Percentiles rank a stretch among this genome's conserved stretches.
phyloP scores from a whole-genome alignment of 768 basidiomycete genomes.

The Phaffia australis region DNA sequence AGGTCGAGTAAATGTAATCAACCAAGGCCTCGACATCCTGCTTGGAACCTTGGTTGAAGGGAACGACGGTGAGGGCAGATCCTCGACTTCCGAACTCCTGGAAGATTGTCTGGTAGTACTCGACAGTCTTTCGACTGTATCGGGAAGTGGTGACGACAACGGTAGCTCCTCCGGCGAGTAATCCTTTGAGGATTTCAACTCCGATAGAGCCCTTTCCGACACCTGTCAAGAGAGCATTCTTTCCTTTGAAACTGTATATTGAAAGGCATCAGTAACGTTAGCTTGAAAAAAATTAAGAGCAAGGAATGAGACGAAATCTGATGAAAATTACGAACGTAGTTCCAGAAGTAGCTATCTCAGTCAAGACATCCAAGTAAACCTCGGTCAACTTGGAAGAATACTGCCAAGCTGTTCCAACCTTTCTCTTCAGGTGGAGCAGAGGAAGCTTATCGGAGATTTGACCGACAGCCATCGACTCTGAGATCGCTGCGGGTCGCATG shows the following conservation, averaged over 20 bases:
- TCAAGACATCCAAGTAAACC: slow-evolving; percentile 85
- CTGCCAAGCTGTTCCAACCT: slow-evolving; percentile 88
- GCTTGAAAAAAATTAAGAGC: too few species aligned
- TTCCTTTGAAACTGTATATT: slow-evolving; percentile 67
- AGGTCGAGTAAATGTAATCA: slow-evolving; percentile 92
- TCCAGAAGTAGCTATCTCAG: slow-evolving; percentile 96
- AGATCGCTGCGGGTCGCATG: slow-evolving; percentile 80
- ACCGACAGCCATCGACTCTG: slow-evolving; percentile 40
- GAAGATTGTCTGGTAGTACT: slow-evolving; percentile 97
- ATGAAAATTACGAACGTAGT: slow-evolving; percentile 47
- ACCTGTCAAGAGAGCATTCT: slow-evolving; percentile 94
- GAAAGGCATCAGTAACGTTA: not conserved
- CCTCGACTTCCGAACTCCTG: slow-evolving; percentile 89
- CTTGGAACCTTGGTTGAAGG: slow-evolving; percentile 98
- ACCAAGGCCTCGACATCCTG: slow-evolving; percentile 97
- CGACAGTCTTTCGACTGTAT: slow-evolving; percentile 79
- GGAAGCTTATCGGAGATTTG: slow-evolving; percentile 62
- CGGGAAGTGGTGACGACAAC: slow-evolving; percentile 97
- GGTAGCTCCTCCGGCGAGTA: slow-evolving; percentile 89
- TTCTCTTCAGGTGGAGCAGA: slow-evolving; percentile 89
- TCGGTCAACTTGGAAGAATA: slow-evolving; percentile 90
- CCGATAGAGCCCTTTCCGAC: slow-evolving; percentile 98
- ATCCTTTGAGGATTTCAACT: slow-evolving; percentile 91
- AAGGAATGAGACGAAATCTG: not conserved
- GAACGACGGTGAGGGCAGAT: slow-evolving; percentile 93